These are phyloP conservation scores for Ricinus communis DNA, from an alignment of 345 rosid genomes.

Conservation along the genomic window DNA sequence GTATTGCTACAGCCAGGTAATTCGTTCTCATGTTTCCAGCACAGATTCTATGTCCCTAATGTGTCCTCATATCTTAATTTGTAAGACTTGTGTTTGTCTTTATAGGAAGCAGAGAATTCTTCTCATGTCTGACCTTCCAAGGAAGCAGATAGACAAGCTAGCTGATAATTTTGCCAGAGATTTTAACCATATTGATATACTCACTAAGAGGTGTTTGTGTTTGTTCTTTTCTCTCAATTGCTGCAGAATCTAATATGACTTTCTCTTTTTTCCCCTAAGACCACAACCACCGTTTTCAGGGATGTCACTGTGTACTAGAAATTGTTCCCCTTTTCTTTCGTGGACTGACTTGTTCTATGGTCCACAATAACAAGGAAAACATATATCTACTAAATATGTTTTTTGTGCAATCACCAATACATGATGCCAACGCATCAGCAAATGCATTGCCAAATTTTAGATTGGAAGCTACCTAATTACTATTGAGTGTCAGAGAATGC, in stretches of 20 bases:
- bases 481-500: not conserved
- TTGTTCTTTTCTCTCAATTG: slow-evolving; percentile 5
- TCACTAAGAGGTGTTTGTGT: slow-evolving; percentile 70
- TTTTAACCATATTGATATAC: slow-evolving; percentile 80
- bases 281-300: not conserved
- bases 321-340: not conserved
- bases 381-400: not conserved
- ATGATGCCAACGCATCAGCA: not conserved
- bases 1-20: slow-evolving; percentile 92
- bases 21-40: slow-evolving; percentile 18
- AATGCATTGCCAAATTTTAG: not conserved
- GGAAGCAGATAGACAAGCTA: slow-evolving; percentile 89
- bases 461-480: not conserved
- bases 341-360: not conserved
- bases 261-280: slow-evolving; percentile 1
- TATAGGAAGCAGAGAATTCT: slow-evolving; percentile 90
- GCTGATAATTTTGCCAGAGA: slow-evolving; percentile 77
- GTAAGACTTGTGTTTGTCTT: slow-evolving; percentile 21
- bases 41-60: not conserved
- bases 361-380: not conserved
- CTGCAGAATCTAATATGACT: not conserved
- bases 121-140: slow-evolving; percentile 92
- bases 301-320: not conserved
- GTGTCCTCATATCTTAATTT: slow-evolving; percentile 10
- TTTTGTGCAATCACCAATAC: not conserved